Evolutionary conservation across 2,329 filamentous ascomycete genomes (phyloP), one percentile per base, ranked within the genome.

Genomic region (Xylaria hypoxylon): DNA sequence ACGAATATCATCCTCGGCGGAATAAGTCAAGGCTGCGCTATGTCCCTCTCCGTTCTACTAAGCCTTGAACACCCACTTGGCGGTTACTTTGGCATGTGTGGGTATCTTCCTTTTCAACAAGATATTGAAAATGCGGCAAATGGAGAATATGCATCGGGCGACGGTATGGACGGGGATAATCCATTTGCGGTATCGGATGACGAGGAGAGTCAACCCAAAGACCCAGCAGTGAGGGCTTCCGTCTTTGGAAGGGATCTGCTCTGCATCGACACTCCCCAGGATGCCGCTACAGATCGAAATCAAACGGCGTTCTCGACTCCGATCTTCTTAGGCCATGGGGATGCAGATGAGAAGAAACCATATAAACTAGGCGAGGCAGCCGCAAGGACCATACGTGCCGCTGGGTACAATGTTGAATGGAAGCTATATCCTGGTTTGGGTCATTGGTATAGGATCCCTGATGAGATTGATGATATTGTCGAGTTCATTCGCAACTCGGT

Each of bases 21-120:
- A 0, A 66, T 87, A n/a, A 86, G 85, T 70, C 83, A 86, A 68
- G 85, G 85, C 0, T 86, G 82, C 69, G 85, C 84, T 0, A 80
- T 81, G 70, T 76, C 77, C 0, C 68, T 86, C 10, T 76, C 80
- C 22, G 69, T 79, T 1, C 71, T 85, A 22, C 72, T 88, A 2
- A 77, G 74, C 19, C 78, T 80, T n/a, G 76, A 75, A 8, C 71
- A 70, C 55, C 62, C 70, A 0, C 53, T 85, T 1, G 82, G 81
- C 0, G 83, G 79, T 1, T 83, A 81, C 61, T 69, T 85, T 42
- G 83, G 83, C 0, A 83, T 85, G 79, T 81, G 80, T 68, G 82
- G 82, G 5, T 85, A 78, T 73, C 68, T 85, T 1, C 80, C 82
- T 0, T 84, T 81, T 66, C 72, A 74, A 6, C 57, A 68, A 0